Conservation (phyloP, 306 rosid genomes). For the Sindora glabra region DNA sequence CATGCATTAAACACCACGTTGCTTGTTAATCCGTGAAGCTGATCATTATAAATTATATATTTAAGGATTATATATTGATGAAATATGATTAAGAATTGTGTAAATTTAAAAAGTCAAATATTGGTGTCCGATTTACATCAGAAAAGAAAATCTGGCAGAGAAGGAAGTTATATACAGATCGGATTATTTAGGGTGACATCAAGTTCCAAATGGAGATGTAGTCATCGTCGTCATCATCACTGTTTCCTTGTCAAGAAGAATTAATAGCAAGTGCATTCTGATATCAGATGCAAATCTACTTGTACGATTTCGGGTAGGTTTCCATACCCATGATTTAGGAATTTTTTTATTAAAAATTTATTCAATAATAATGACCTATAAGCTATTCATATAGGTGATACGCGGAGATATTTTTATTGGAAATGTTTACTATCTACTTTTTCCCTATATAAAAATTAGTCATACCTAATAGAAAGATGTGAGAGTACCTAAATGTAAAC, state of each 20-base stretch:
- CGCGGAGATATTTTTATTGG: too few species aligned
- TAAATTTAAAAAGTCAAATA: background rate
- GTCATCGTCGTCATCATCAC: background rate
- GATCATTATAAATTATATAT: background rate
- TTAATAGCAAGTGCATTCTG: slow-evolving; percentile 1
- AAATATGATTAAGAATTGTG: too few species aligned
- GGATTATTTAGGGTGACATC: slow-evolving; percentile 5
- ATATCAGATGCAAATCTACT: background rate
- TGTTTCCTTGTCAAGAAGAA: background rate
- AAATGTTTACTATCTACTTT: too few species aligned
- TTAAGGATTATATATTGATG: background rate
- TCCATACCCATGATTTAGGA: too few species aligned
- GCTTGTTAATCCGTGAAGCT: background rate
- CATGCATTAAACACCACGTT: background rate
- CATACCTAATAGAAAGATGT: too few species aligned
- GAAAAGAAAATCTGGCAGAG: background rate
- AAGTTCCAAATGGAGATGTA: background rate
- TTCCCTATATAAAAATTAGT: too few species aligned
- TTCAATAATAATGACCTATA: too few species aligned
- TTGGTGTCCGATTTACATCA: background rate
- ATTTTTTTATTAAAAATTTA: too few species aligned
- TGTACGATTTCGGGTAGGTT: background rate
- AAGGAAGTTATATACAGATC: too few species aligned
- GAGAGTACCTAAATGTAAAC: too few species aligned
- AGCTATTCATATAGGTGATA: too few species aligned